Evolutionary conservation across 305 asterid genomes (phyloP), one percentile per base, ranked within the genome.

Genomic region (Fraxinus latifolia): DNA sequence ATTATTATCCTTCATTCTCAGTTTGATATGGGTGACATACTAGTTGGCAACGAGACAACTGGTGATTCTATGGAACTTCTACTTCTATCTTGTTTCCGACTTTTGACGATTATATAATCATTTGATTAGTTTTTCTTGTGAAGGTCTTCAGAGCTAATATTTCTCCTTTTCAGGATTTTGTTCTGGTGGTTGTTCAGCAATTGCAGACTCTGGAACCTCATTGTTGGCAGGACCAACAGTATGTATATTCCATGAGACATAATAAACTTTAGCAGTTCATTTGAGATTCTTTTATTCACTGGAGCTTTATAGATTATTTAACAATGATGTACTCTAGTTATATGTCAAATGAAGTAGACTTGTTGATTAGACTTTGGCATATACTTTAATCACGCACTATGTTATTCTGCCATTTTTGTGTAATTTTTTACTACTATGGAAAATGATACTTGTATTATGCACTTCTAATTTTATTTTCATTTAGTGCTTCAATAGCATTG

Each of bases 161-260:
- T 39, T 77, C 65, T 36, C 78, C 27, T 25, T 68, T 83, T 29
- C 88, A 93, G 98, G 98, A 80, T 93, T 84, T 83, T 95, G 98
- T 78, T 77, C 90, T 19, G 87, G 88, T 15, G 96, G 98, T 71
- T 95, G 98, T 89, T 86, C 98, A 27, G 97, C 98, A 47, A 95
- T 95, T 78, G 97, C 97, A 6, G 97, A 95, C 87, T 93, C 98
- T 80, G 98, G 98, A 77, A 93, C 97, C 67, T 93, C 98, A 58
- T 86, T 93, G 87, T 88, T 95, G 91, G 94, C 98, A 14, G 98
- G 98, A 84, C 97, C 98, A 58, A 93, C 97, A 19, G 98, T 95
- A 90, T 70, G 97, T 88, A 60, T 78, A 60, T 78, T 76, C 76
- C 47, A 33, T 32, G 12, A 27, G 14, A 83, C 60, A 42, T 71